phyloP scores from a whole-genome alignment of 805 yeast genomes.

The Kuraishia borneana region DNA sequence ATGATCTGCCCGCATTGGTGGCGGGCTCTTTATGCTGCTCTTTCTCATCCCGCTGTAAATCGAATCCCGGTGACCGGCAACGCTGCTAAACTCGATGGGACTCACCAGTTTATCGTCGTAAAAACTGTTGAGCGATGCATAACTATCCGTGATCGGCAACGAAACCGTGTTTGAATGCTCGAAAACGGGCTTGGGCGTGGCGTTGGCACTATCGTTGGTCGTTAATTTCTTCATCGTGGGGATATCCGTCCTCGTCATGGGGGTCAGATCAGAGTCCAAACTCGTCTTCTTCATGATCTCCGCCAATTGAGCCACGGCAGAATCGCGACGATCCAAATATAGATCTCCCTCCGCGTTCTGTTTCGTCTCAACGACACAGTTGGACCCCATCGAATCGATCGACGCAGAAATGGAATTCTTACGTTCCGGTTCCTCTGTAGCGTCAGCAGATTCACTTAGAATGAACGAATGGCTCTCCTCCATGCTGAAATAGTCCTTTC shows the following conservation, averaged over 20 bases:
- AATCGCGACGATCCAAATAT: conserved; percentile 6
- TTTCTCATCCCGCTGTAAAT: not conserved
- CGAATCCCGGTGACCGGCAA: not conserved
- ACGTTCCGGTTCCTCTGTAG: not conserved
- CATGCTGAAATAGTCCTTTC: not conserved
- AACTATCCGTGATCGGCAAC: conserved; percentile 59
- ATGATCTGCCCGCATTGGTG: not conserved
- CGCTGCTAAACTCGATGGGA: not conserved
- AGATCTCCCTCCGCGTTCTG: conserved; percentile 11
- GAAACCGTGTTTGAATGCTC: conserved; percentile 2
- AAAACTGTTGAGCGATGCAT: conserved; percentile 67
- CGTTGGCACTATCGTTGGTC: not conserved
- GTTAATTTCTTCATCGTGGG: conserved; percentile 3
- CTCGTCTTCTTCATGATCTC: conserved; percentile 7
- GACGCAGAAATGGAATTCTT: conserved; percentile 10
- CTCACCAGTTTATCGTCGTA: conserved; percentile 20
- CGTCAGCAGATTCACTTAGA: not conserved
- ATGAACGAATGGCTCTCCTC: not conserved
- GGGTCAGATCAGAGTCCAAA: not conserved
- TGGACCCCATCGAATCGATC: conserved; percentile 2
- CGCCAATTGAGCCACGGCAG: conserved; percentile 11
- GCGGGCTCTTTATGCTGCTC: not conserved
- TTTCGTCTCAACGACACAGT: conserved; percentile 9
- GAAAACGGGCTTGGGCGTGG: too few species aligned
- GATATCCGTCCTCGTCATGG: conserved; percentile 2